Base-by-base conservation (phyloP, 768 basidiomycete genomes). In the Lactarius pseudohatsudake region DNA sequence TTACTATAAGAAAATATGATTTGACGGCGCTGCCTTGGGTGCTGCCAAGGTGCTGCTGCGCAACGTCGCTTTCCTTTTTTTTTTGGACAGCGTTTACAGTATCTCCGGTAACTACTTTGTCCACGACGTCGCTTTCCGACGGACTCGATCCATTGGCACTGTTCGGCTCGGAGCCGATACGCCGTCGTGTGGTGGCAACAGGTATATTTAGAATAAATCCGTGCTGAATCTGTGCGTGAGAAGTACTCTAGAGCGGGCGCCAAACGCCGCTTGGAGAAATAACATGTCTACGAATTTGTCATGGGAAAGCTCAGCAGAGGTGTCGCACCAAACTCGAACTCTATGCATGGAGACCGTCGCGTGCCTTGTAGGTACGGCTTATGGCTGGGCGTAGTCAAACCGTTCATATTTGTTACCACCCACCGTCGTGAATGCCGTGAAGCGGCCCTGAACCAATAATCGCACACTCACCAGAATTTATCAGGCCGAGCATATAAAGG, bases 401-500 rank as follows among this genome's bases (percentile, higher is more conserved):
- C 53, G 28, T 18, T 5, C 20, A 34, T 30, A 30, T 32, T 5
- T n/a, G 32, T 20, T 56, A n/a, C 30, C 18, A 9, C 20, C 28
- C 55, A 30, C 18, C 16, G 30, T 0, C 20, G 9, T 11, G 8
- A 56, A 56, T 56, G 55, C 8, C 30, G 30, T 30, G n/a, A 26
- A 1, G 40, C 9, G 34, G 57, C n/a, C 9, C 1, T 4, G 8
- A 32, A 10, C n/a, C n/a, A 38, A 59, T 13, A 56, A 22, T 56
- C 30, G 40, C 15, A 11, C 22, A 8, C 43, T 10, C 15, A 38
- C 30, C 34, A 40, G 4, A 30, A 22, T 11, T 59, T 0, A 41
- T 30, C 32, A 56, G 20, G 22, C 6, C 2, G 13, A 22, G 40
- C 2, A 5, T 61, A 61, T 61, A 65, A 65, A 65, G 13, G 54